A percentile compares a stretch with the other conserved stretches of the same genome.
Conservation (phyloP, 305 asterid genomes). For the Caryopteris hybrid region DNA sequence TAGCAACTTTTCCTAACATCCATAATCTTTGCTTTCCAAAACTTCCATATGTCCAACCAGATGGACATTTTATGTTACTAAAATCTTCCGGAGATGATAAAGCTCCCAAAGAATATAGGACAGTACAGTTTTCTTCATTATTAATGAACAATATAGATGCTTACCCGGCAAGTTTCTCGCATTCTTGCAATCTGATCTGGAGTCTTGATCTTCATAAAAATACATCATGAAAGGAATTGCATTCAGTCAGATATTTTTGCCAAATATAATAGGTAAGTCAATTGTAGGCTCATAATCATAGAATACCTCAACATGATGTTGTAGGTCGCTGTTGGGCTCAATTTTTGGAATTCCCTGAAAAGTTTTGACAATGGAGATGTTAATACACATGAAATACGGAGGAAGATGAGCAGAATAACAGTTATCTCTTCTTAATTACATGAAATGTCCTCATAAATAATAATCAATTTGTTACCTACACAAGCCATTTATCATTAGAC, state of each 20-base stretch:
- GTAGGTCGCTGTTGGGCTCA: constrained; percentile 91
- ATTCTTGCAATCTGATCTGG: constrained; percentile 74
- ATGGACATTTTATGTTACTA: background rate
- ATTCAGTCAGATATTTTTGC: constrained; percentile 10
- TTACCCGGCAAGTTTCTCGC: constrained; percentile 88
- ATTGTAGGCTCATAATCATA: constrained; percentile 11
- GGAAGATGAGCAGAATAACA: background rate
- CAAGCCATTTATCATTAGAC: background rate
- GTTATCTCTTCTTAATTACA: background rate
- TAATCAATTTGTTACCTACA: background rate
- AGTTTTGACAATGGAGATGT: constrained; percentile 6
- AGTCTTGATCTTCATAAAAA: constrained; percentile 66
- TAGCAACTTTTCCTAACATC: background rate
- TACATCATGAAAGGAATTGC: constrained; percentile 22
- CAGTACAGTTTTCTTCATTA: constrained; percentile 4
- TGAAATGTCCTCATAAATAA: background rate
- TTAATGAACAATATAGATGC: constrained; percentile 23
- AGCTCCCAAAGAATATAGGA: background rate
- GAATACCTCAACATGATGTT: constrained; percentile 84
- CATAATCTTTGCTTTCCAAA: background rate
- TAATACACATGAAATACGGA: constrained; percentile 7
- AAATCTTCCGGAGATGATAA: background rate
- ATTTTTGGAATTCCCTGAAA: constrained; percentile 82
- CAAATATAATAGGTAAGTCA: background rate
- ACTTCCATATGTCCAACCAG: constrained; percentile 3